Base-by-base conservation (phyloP, 225 moss, liverwort and hornwort species). In the Polytrichum commune region DNA sequence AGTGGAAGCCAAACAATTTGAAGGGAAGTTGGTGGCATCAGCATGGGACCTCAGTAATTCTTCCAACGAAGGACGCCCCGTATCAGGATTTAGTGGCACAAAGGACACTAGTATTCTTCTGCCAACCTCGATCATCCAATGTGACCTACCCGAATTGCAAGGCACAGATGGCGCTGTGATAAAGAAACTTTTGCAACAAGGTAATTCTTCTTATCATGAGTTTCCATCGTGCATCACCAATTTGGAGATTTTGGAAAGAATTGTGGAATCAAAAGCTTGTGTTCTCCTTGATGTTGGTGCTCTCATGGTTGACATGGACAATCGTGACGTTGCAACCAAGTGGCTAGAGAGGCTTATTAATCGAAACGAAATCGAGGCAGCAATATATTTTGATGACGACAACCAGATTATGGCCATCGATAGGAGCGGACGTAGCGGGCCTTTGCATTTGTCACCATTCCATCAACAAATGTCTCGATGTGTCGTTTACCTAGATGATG, bases 251-350 rank as follows among this genome's bases (percentile, higher is more conserved):
- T 19, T 84, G 1, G 19, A 54, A 4, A 63, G 5, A 19, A 57
- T 82, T 30, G 71, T 67, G 4, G 58, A 24, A 1, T 30, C 4
- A 24, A 6, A 64, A 29, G 65, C 84, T 4, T 70, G 79, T 1
- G 79, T 85, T 22, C 74, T 85, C 4, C 79, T 85, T 4, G 85
- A 85, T 7, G 81, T 85, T 19, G 76, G 85, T 4, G 76, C 81
- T 0, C 78, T 82, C 1, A 76, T 82, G 79, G 68, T 85, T 1
- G 85, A 85, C 28, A 19, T 81, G 65, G 72, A 71, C 61, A 85
- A 85, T 1, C 71, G 55, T 3, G 67, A 82, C 24, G 81, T 82
- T 26, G 77, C 81, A 58, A 64, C 27, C 38, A 72, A 24, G 26
- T 82, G 78, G 77, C 78, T 81, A 18, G 25, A 54, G 38, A 55